Evolutionary conservation across 2,329 filamentous ascomycete species (phyloP).

Genomic region (Colletotrichum australisinense): DNA sequence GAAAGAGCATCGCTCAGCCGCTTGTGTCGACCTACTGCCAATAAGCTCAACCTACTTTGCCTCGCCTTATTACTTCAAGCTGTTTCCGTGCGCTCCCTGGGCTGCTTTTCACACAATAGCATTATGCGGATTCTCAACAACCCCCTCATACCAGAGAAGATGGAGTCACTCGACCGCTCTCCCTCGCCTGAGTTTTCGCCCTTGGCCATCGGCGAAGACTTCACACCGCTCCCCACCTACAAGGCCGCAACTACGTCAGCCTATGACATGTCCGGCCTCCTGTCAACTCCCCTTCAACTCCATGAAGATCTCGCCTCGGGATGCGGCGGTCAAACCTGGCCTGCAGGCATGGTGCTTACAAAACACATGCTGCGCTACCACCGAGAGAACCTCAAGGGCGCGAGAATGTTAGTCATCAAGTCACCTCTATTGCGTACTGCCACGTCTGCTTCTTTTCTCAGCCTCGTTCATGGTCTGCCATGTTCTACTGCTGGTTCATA

Average conservation of each 20-base stretch:
- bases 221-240: conserved; percentile 70
- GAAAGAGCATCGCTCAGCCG: background rate
- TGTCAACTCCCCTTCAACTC: conserved; percentile 76
- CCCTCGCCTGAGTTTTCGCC: conserved; percentile 63
- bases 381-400: conserved; percentile 68
- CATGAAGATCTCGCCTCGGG: conserved; percentile 89
- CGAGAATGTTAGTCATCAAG: conserved; percentile 75
- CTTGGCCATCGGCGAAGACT: conserved; percentile 62
- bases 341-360: conserved; percentile 87
- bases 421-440: background rate
- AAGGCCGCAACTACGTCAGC: conserved; percentile 64
- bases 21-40: background rate
- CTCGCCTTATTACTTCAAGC: background rate
- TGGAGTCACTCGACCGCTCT: conserved; percentile 40
- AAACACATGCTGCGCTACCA: conserved; percentile 87
- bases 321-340: conserved; percentile 95
- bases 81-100: background rate
- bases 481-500: background rate
- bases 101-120: background rate
- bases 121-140: conserved; percentile 34
- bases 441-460: background rate
- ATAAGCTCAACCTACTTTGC: background rate
- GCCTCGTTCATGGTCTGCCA: background rate
- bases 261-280: conserved; percentile 78
- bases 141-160: conserved; percentile 27